Conservation (phyloP, 495 filamentous ascomycete genomes). For the Staphylotrichum tortipilum region DNA sequence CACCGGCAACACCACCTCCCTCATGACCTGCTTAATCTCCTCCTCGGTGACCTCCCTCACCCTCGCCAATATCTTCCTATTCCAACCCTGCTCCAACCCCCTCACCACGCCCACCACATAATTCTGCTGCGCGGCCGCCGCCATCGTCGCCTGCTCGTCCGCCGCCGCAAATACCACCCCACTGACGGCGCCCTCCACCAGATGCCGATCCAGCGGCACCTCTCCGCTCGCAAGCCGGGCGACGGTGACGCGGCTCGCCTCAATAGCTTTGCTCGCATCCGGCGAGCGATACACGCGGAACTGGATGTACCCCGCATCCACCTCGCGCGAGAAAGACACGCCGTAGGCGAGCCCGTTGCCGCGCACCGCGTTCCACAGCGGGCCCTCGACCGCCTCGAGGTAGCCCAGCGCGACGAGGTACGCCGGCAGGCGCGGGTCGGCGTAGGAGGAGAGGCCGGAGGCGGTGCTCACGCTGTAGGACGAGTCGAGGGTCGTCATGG, state of each 20-base stretch:
- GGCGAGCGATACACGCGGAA: constrained; percentile 85
- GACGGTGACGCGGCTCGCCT: constrained; percentile 64
- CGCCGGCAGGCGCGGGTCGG: constrained; percentile 70
- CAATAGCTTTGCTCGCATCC: constrained; percentile 79
- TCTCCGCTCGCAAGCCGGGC: constrained; percentile 42
- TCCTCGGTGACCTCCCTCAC: constrained; percentile 68
- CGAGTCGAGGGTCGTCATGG: constrained; percentile 89
- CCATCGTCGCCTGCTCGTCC: constrained; percentile 77
- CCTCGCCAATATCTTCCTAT: constrained; percentile 60
- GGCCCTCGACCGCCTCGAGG: constrained; percentile 88
- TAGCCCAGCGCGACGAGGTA: constrained; percentile 80
- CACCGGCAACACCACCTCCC: constrained; percentile 64
- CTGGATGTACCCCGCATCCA: constrained; percentile 69
- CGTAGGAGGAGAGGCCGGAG: constrained; percentile 63
- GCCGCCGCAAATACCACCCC: constrained; percentile 76
- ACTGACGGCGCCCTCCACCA: constrained; percentile 84
- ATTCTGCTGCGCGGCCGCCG: constrained; percentile 66
- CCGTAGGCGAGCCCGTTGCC: constrained; percentile 91
- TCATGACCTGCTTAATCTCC: constrained; percentile 68
- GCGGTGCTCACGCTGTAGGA: constrained; percentile 73
- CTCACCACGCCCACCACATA: constrained; percentile 75
- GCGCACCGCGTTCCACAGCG: constrained; percentile 84
- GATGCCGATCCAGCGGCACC: constrained; percentile 62
- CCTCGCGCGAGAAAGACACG: constrained; percentile 60
- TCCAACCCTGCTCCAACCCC: constrained; percentile 70